Evolutionary conservation across 2,329 filamentous ascomycete species (phyloP).

Genomic region (Xylariaceae sp.): DNA sequence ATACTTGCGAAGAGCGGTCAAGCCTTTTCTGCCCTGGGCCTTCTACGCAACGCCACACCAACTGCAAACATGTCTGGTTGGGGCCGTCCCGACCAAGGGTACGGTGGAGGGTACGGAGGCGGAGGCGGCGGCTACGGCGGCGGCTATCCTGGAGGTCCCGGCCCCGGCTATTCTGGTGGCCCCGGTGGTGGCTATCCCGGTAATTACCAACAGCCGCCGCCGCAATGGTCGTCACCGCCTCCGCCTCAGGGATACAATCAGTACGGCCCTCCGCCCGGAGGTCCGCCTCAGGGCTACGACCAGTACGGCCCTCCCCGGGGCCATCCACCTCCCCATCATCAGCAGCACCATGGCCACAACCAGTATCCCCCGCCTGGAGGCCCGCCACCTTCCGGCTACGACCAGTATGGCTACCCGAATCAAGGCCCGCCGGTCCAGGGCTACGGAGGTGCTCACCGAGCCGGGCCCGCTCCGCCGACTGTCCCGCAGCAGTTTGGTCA

Average conservation of each 20-base stretch:
- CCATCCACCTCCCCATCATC: conserved; percentile 17
- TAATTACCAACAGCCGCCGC: conserved; percentile 7
- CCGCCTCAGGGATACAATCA: conserved; percentile 22
- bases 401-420: conserved; percentile 39
- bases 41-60: background rate
- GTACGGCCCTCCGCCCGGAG: conserved; percentile 12
- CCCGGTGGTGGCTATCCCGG: conserved; percentile 12
- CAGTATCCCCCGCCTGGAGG: conserved; percentile 22
- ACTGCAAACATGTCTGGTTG: conserved; percentile 25
- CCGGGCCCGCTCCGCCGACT: conserved; percentile 37
- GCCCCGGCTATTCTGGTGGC: conserved; percentile 6
- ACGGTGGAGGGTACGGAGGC: background rate
- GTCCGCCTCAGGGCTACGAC: conserved; percentile 19
- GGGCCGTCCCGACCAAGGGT: conserved; percentile 25
- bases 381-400: conserved; percentile 34
- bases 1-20: too few species aligned
- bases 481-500: conserved; percentile 54
- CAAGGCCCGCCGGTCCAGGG: conserved; percentile 15
- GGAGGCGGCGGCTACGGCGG: conserved; percentile 8
- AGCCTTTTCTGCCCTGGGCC: background rate
- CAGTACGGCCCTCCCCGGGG: conserved; percentile 24
- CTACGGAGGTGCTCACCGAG: conserved; percentile 23
- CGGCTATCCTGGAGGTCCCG: conserved; percentile 3
- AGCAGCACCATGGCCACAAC: conserved; percentile 13
- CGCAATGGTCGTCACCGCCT: conserved; percentile 16